Base-by-base conservation (phyloP, 2,329 filamentous ascomycete genomes). In the Fusarium torreyae region DNA sequence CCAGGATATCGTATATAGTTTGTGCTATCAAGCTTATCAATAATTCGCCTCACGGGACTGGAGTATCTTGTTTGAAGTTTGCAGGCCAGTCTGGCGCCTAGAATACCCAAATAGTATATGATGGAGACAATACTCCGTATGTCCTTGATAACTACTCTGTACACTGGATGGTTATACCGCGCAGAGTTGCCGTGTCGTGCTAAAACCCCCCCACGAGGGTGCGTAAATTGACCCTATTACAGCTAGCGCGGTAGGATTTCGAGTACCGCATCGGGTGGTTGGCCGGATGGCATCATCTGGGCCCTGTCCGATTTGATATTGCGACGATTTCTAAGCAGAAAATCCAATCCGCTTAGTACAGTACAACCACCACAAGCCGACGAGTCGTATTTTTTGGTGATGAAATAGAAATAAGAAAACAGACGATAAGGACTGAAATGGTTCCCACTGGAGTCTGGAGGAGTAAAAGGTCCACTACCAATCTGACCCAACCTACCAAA, bases 281-380 rank as follows among this genome's bases (percentile, higher is more conserved):
- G 58, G 55, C 57, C 69, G 67, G 63, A 74, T 74, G 66, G 63
- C 72, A 73, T 66, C 69, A 74, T 74, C 63, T 39, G 52, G 56
- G 59, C 71, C 52, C 53, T 48, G 44, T 68, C 71, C 53, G 66
- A 72, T 73, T 69, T 68, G 68, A 61, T 43, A 51, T 31, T 28
- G 15, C 24, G 40, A 40, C 68, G 72, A 74, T 74, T 74, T 74
- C 72, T 74, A 74, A 74, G 72, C 72, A 74, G 33, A 57, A 62
- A 63, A 58, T 50, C 57, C 42, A 51, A 52, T 61, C n/a, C 7
- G 22, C 5, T 6, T 7, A 24, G 22, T 24, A 24, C 22, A 44
- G 53, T 52, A 46, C 49, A 64, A 51, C 57, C 66, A 66, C 65
- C 39, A 68, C 42, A 50, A 56, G 59, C 50, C 44, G 60, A 34